Evolutionary conservation across 192 early-diverging fungal species (phyloP).

Genomic region (Podila verticillata): DNA sequence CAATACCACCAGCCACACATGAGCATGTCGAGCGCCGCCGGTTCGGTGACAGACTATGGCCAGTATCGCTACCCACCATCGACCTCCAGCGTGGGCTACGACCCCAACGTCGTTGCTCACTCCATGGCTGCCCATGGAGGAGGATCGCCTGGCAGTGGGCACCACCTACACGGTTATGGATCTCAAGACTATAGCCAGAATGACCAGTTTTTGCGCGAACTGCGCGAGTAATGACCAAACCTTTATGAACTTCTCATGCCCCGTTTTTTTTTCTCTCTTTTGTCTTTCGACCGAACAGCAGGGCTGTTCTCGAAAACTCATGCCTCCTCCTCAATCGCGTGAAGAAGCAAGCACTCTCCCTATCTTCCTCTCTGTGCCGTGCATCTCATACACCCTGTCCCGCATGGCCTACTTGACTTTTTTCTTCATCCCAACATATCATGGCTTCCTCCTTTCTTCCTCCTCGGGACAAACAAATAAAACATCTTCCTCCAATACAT

Average conservation of each 20-base stretch:
- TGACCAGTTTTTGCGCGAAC: slow-evolving; percentile 36
- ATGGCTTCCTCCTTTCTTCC: no score
- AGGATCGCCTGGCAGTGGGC: neutral
- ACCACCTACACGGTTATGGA: slow-evolving; percentile 24
- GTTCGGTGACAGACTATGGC: slow-evolving; percentile 13
- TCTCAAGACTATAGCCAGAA: slow-evolving; percentile 41
- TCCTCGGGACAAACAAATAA: no score
- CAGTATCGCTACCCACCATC: slow-evolving; percentile 9
- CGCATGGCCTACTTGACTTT: no score
- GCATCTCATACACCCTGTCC: no score
- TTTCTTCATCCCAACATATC: no score
- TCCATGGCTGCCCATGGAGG: neutral
- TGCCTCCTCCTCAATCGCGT: no score
- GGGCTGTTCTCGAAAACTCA: no score
- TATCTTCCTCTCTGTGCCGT: no score
- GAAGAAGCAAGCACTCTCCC: no score
- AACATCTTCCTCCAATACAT: no score
- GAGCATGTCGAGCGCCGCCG: slow-evolving; percentile 18
- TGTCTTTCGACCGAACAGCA: no score
- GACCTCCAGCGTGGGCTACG: neutral
- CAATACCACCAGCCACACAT: slow-evolving; percentile 10
- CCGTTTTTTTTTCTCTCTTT: no score
- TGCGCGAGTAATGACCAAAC: slow-evolving; percentile 28
- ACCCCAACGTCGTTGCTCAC: neutral
- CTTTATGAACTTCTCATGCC: neutral